Evolutionary conservation across 1,139 yeast species (phyloP), one percentile per base, ranked within the genome.

Genomic region (Protomyces gravidus): DNA sequence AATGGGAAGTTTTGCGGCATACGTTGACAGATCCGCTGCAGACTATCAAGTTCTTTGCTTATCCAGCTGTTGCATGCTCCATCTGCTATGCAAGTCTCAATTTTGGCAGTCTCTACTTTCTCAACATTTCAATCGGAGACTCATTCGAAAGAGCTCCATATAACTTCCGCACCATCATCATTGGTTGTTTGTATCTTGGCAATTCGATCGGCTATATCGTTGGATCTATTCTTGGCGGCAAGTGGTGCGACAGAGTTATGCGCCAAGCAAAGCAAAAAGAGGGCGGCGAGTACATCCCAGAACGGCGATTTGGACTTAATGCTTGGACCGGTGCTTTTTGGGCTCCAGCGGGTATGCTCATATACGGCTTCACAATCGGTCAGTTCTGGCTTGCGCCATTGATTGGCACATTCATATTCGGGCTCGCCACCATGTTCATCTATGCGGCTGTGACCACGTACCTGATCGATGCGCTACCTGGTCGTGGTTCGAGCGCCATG

Each of bases 401-500:
- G 65, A 75, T 89, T 7, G 96, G 96, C 0, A 84, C 94, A 2
- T 87, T 90, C 1, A 64, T 86, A 4, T 86, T 85, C 70, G 96
- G 96, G 0, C 81, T 85, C 68, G 86, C 92, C 0, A 82, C 89
- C 25, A 86, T 88, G 95, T 80, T 88, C 72, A 82, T 86, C 5
- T 86, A 87, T 65, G 94, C 95, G 1, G 82, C 88, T 6, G 84
- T 89, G 0, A 81, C 85, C 3, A 87, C 96, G 0, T 89, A 87
- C 69, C 73, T 89, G 62, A 90, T 89, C 1, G 96, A 89, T 69
- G 82, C 89, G 0, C 76, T 89, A 55, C 96, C 96, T 0, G 95
- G 95, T 0, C 79, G 85, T 67, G 95, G 96, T 42, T 90, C 95
- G 3, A 86, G 95, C 0, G 96, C 95, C 0, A 88, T 88, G 47